Conservation (phyloP, 225 moss, liverwort and hornwort species). For the Physcomitrium patens region DNA sequence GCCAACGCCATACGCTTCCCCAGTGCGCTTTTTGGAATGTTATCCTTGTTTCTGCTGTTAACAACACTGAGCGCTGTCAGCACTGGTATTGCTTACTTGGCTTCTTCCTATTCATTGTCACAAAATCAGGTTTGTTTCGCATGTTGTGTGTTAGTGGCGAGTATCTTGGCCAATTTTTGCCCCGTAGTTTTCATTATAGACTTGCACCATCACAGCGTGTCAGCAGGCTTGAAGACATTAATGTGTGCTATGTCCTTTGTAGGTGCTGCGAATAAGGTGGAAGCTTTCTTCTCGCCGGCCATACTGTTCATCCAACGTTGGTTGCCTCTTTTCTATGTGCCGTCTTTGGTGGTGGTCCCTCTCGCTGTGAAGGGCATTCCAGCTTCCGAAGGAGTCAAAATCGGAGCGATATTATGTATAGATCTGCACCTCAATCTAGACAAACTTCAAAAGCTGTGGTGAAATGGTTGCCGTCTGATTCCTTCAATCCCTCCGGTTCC, state of each 20-base stretch:
- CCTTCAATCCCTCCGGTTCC: constrained; percentile 1
- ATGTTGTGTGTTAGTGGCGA: constrained; percentile 1
- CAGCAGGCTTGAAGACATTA: constrained; percentile 31
- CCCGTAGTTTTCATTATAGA: constrained; percentile 18
- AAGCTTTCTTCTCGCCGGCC: constrained; percentile 79
- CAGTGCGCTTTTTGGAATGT: constrained; percentile 92
- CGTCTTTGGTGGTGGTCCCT: constrained; percentile 89
- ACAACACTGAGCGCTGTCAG: constrained; percentile 54
- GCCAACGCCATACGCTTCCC: constrained; percentile 82
- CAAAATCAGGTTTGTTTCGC: constrained; percentile 13
- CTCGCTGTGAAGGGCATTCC: constrained; percentile 91
- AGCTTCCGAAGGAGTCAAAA: constrained; percentile 74
- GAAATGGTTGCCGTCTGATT: constrained; percentile 16
- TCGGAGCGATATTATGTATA: constrained; percentile 77
- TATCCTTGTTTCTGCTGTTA: constrained; percentile 61
- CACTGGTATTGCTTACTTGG: constrained; percentile 41
- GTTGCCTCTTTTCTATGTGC: constrained; percentile 97
- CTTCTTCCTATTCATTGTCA: constrained; percentile 17
- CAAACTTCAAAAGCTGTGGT: constrained; percentile 21
- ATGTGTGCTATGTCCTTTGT: constrained; percentile 24
- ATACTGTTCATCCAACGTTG: constrained; percentile 92
- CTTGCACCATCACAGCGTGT: constrained; percentile 22
- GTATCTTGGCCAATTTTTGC: constrained; percentile 18
- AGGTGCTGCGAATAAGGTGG: constrained; percentile 71
- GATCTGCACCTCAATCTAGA: constrained; percentile 24